Base-by-base conservation (phyloP, 129 eudicot genomes). In the Flaveria trinervia region DNA sequence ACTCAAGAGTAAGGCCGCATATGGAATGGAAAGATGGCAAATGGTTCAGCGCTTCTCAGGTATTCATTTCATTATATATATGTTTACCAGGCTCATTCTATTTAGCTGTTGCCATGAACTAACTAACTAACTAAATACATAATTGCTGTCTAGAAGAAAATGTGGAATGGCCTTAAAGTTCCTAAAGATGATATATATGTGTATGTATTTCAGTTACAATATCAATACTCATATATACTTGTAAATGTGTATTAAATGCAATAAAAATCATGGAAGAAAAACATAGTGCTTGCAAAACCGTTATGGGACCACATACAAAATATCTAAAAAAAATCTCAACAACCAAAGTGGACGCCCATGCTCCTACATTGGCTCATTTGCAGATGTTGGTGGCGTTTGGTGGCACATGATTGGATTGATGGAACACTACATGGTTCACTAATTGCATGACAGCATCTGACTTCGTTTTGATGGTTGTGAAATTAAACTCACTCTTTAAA, bases 1-100 rank as follows among this genome's bases (percentile, higher is more conserved):
- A 64, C 69, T 60, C 89, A 3, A 81, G 79, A 16, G 48, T 93
- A 61, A 90, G 96, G 78, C 89, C 93, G 16, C 95, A 85, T 80
- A 80, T 93, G 87, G 95, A 90, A 46, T 90, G 96, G 98, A 86
- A 83, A 77, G 90, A 85, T 84, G 97, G 98, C 65, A 86, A 85
- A 65, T 93, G 98, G 98, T 78, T 93, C 83, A 83, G 83, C 76
- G 68, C 91, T 70, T 78, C 90, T 64, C 95, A 87, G 98, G 98
- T 93, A 84, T 76, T 54, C 28, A 64, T 74, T 51, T 80, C 33
- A 43, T 69, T 68, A 36, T 26, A 64, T 52, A n/a, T 9, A 28
- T 71, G 16, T 1, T 26, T 60, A 66, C 62, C 51, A 33, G 13
- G 74, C 5, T 11, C 55, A 23, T 75, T 50, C 16, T 64, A 17